A percentile compares a stretch with the other conserved stretches of the same genome.
phyloP scores from a whole-genome alignment of 495 filamentous ascomycete genomes.

The Mycothermus thermophilus region DNA sequence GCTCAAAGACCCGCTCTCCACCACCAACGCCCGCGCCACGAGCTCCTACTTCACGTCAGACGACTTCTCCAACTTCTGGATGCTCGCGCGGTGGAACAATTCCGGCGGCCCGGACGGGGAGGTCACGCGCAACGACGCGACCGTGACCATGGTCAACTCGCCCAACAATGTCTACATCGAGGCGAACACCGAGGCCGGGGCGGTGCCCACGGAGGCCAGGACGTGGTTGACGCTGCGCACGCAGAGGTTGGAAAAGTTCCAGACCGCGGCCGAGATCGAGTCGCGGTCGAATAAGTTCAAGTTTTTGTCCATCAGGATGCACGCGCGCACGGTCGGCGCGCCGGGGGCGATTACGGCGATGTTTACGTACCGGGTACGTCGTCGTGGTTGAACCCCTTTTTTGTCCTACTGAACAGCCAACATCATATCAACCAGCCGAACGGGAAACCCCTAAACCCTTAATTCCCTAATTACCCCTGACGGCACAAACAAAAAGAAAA shows the following conservation, averaged over 20 bases:
- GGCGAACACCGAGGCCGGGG: slow-evolving; percentile 21
- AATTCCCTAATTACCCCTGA: too few relatives aligned
- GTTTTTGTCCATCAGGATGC: slow-evolving; percentile 49
- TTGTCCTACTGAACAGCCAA: too few relatives aligned
- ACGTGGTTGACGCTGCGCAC: slow-evolving; percentile 53
- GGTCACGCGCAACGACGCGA: slow-evolving; percentile 24
- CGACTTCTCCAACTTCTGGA: slow-evolving; percentile 40
- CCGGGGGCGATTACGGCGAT: slow-evolving; percentile 54
- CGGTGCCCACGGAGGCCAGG: slow-evolving; percentile 20
- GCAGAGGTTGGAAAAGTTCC: slow-evolving; percentile 38
- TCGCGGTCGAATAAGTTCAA: slow-evolving; percentile 38
- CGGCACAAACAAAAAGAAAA: too few relatives aligned
- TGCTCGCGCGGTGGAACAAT: slow-evolving; percentile 45
- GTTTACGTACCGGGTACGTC: slow-evolving; percentile 52
- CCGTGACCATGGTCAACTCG: slow-evolving; percentile 45
- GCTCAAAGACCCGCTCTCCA: slow-evolving; percentile 18
- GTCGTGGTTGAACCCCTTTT: too few relatives aligned
- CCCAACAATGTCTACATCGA: slow-evolving; percentile 53
- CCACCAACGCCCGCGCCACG: slow-evolving; percentile 19
- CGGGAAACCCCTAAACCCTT: too few relatives aligned
- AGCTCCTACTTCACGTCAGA: slow-evolving; percentile 27
- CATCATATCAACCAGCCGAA: too few relatives aligned
- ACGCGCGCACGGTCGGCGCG: slow-evolving; percentile 37
- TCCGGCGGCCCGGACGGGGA: slow-evolving; percentile 9
- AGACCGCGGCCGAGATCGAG: slow-evolving; percentile 53